A percentile compares a stretch with the other conserved stretches of the same genome.
Evolutionary conservation across 805 yeast genomes (phyloP).

Genomic region (Spathaspora sp.): DNA sequence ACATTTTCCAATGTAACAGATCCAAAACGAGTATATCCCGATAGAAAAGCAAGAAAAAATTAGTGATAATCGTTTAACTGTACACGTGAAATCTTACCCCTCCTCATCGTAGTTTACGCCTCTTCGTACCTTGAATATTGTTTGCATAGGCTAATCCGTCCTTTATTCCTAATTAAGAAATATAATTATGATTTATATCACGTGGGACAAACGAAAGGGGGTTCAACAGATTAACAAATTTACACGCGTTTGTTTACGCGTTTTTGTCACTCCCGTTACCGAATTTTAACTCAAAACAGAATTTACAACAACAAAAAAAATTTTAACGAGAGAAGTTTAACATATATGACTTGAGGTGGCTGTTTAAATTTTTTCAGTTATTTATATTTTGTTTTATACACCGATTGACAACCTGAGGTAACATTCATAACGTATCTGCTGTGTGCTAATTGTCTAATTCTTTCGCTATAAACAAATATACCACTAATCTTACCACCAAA

Average conservation of each 20-base stretch:
- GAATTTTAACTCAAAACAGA: background rate
- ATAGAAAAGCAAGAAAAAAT: no score
- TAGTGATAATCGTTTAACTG: no score
- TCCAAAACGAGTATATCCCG: no score
- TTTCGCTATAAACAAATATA: background rate
- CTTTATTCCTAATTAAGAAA: background rate
- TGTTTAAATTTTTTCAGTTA: background rate
- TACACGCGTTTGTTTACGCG: slow-evolving; percentile 1
- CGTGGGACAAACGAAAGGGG: background rate
- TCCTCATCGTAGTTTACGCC: background rate
- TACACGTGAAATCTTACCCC: background rate
- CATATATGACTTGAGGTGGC: background rate
- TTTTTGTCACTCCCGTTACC: background rate
- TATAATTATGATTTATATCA: background rate
- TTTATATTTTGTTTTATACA: background rate
- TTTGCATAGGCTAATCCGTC: no score
- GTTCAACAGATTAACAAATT: background rate
- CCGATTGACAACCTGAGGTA: background rate
- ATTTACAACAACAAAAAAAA: background rate
- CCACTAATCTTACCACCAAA: no score
- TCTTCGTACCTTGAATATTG: no score
- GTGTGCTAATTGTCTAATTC: no score
- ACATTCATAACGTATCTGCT: no score
- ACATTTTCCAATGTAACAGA: no score
- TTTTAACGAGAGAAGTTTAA: background rate